Evolutionary conservation across 1,284 basidiomycete genomes (phyloP).

Genomic region (Ustilago trichophora): DNA sequence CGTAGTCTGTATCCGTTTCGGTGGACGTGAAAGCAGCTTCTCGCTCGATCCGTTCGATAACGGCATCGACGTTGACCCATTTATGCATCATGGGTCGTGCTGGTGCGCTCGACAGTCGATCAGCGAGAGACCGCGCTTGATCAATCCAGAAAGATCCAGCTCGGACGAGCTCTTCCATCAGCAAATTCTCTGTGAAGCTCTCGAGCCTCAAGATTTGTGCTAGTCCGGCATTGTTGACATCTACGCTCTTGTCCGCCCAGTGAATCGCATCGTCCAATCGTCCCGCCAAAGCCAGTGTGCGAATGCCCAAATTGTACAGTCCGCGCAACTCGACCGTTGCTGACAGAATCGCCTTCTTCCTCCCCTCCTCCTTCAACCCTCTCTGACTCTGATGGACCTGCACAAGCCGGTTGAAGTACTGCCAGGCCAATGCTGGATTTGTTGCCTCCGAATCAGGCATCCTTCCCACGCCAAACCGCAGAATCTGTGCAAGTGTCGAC

Average conservation of each 20-base stretch:
- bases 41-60: slow-evolving; percentile 6
- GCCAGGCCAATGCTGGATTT: slow-evolving; percentile 6
- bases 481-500: slow-evolving; percentile 26
- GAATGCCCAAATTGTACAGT: slow-evolving; percentile 38
- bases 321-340: slow-evolving; percentile 4
- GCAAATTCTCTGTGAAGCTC: slow-evolving; percentile 28
- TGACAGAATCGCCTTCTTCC: not conserved
- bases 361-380: slow-evolving; percentile 6
- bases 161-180: slow-evolving; percentile 38
- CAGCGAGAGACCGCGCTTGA: slow-evolving; percentile 4
- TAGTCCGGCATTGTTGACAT: not conserved
- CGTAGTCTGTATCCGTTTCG: not conserved
- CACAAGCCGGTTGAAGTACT: slow-evolving; percentile 14
- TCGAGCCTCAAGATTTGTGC: slow-evolving; percentile 11
- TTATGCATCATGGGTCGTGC: not conserved
- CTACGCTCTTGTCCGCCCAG: slow-evolving; percentile 18
- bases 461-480: slow-evolving; percentile 16
- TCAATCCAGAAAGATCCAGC: slow-evolving; percentile 1
- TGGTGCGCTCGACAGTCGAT: not conserved
- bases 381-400: slow-evolving; percentile 12
- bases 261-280: slow-evolving; percentile 29
- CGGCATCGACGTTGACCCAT: slow-evolving; percentile 6
- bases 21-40: slow-evolving; percentile 1
- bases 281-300: slow-evolving; percentile 33
- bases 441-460: not conserved